These are phyloP conservation scores for Lagenidium giganteum DNA, from an alignment of 352 stramenopile species.

Conservation along the genomic window DNA sequence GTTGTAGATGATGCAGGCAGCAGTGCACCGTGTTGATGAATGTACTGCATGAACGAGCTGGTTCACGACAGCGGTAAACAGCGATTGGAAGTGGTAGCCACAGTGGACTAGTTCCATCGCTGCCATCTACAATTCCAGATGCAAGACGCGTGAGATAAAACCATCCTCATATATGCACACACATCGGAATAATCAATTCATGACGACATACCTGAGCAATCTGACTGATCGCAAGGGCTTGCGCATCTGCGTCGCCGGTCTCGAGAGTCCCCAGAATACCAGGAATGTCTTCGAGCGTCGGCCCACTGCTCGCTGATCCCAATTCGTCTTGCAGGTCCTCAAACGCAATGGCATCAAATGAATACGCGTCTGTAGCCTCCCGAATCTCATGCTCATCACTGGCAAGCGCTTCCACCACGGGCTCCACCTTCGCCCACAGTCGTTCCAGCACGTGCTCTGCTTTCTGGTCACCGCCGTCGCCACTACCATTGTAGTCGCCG, in stretches of 20 bases:
- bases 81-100: conserved; percentile 21
- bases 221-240: conserved; percentile 18
- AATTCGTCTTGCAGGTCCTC: conserved; percentile 11
- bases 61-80: conserved; percentile 21
- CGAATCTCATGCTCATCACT: no score
- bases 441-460: no score
- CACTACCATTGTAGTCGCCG: background rate
- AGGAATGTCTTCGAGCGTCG: conserved; percentile 34
- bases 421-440: no score
- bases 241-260: conserved; percentile 8
- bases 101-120: conserved; percentile 51
- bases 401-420: no score
- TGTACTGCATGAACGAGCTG: conserved; percentile 34
- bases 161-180: no score
- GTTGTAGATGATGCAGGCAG: conserved; percentile 31
- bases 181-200: background rate
- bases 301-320: conserved; percentile 19
- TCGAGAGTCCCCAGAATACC: conserved; percentile 21
- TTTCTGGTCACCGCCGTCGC: no score
- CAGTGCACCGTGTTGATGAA: no score
- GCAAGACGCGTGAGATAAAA: no score
- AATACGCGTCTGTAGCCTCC: conserved; percentile 1
- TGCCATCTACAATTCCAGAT: conserved; percentile 37
- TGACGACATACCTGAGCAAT: conserved; percentile 21
- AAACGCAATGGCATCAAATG: conserved; percentile 17